phyloP scores from a whole-genome alignment of 129 eudicot species.

The Artemisia tridentata region DNA sequence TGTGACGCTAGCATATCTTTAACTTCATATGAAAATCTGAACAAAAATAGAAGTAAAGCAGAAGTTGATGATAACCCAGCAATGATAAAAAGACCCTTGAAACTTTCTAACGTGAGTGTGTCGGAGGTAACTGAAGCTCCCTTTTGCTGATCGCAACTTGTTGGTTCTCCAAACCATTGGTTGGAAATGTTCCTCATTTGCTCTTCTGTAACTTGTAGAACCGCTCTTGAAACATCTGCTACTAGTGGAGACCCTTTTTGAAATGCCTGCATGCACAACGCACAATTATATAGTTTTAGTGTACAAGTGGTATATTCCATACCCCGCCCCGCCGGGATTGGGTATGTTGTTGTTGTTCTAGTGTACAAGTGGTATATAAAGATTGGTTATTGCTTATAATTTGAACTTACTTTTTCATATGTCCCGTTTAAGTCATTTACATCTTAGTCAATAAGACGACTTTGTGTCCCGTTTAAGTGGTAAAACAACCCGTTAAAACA shows the following conservation, averaged over 20 bases:
- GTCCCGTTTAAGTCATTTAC: too few species aligned
- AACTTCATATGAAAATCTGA: slow-evolving; percentile 11
- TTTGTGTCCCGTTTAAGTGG: too few species aligned
- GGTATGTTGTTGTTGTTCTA: too few species aligned
- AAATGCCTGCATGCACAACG: slow-evolving; percentile 17
- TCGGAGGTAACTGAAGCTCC: slow-evolving; percentile 1
- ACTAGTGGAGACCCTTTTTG: slow-evolving; percentile 20
- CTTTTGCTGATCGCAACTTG: slow-evolving; percentile 13
- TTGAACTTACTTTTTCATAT: too few species aligned
- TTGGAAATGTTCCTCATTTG: slow-evolving; percentile 16
- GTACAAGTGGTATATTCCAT: too few species aligned
- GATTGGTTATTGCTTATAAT: too few species aligned
- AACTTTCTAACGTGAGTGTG: slow-evolving; percentile 14
- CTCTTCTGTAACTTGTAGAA: slow-evolving; percentile 23
- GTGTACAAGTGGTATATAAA: too few species aligned
- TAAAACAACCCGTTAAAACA: too few species aligned
- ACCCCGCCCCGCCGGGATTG: too few species aligned
- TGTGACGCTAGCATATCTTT: slow-evolving; percentile 7
- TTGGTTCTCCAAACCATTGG: slow-evolving; percentile 12
- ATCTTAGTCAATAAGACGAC: too few species aligned
- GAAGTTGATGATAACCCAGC: slow-evolving; percentile 14
- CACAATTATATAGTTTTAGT: not conserved
- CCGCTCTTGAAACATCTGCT: slow-evolving; percentile 11
- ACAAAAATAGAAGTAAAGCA: slow-evolving; percentile 14
- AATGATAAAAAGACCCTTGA: slow-evolving; percentile 19